Evolutionary conservation across 768 basidiomycete genomes (phyloP).

Genomic region (Terana coerulea): DNA sequence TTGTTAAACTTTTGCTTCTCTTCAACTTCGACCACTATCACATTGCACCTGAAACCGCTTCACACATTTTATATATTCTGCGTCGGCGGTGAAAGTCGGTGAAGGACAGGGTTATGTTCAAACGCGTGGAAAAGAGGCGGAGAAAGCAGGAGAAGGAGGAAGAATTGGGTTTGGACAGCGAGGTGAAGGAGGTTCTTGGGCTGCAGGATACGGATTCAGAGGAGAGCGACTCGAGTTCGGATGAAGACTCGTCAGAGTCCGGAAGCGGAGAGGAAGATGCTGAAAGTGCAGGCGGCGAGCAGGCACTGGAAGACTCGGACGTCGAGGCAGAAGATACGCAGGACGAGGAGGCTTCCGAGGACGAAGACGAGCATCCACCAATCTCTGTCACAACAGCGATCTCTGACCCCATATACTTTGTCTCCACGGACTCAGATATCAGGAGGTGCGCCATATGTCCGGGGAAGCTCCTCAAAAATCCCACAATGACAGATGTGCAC

Average conservation of each 20-base stretch:
- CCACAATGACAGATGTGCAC: conserved; percentile 54
- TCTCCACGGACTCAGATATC: conserved; percentile 50
- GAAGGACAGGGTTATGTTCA: conserved; percentile 82
- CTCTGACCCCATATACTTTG: conserved; percentile 57
- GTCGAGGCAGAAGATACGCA: conserved; percentile 29
- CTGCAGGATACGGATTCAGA: conserved; percentile 75
- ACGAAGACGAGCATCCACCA: conserved; percentile 29
- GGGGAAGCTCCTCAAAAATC: conserved; percentile 64
- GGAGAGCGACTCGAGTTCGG: conserved; percentile 46
- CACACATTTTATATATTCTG: too few species aligned
- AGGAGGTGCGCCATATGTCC: conserved; percentile 68
- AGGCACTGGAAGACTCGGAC: conserved; percentile 17
- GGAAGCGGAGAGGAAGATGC: conserved; percentile 18
- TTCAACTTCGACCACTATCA: not conserved
- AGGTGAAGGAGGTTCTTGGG: conserved; percentile 61
- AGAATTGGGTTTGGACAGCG: conserved; percentile 58
- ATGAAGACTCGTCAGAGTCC: conserved; percentile 25
- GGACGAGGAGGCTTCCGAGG: conserved; percentile 18
- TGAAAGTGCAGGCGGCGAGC: conserved; percentile 13
- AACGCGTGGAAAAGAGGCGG: conserved; percentile 67
- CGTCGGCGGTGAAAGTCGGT: not conserved
- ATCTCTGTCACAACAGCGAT: conserved; percentile 60
- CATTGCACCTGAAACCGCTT: too few species aligned
- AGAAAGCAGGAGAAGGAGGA: conserved; percentile 61
- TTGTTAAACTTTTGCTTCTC: too few species aligned